Percentiles rank a stretch among this genome's conserved stretches.
These are phyloP conservation scores for Skeletonema menzelii DNA, from an alignment of 108 stramenopile genomes.

Conservation along the genomic window DNA sequence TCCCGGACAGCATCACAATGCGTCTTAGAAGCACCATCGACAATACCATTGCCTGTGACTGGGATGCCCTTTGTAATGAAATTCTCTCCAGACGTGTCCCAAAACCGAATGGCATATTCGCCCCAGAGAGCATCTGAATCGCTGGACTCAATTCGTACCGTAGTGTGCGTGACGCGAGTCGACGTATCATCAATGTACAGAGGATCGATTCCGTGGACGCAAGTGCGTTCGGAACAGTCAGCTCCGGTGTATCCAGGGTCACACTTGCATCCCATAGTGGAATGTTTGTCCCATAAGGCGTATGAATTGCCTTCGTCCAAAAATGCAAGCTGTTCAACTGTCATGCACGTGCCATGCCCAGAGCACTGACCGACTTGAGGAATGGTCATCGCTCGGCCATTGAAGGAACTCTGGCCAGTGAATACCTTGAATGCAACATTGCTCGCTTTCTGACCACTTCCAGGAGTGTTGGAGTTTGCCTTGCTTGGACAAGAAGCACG, in stretches of 20 bases:
- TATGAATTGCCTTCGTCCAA: conserved; percentile 66
- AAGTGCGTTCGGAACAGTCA: conserved; percentile 56
- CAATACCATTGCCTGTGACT: conserved; percentile 31
- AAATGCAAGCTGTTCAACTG: conserved; percentile 59
- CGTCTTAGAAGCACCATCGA: conserved; percentile 8
- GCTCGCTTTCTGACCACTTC: conserved; percentile 24
- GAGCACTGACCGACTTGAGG: conserved; percentile 48
- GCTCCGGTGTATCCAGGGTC: conserved; percentile 68
- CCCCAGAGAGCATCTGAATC: conserved; percentile 45
- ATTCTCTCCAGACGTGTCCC: conserved; percentile 66
- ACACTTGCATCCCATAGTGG: conserved; percentile 71
- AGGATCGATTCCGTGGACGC: conserved; percentile 73
- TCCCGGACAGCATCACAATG: conserved; percentile 51
- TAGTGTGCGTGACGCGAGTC: conserved; percentile 53
- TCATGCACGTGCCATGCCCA: conserved; percentile 76
- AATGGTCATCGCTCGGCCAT: conserved; percentile 23
- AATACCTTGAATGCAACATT: conserved; percentile 40
- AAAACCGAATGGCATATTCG: conserved; percentile 67
- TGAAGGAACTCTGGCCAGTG: conserved; percentile 42
- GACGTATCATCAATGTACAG: conserved; percentile 69
- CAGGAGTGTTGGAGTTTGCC: conserved; percentile 41
- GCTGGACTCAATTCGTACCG: conserved; percentile 47
- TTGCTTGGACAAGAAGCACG: conserved; percentile 73
- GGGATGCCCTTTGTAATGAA: conserved; percentile 62
- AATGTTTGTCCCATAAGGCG: conserved; percentile 71